A percentile compares a stretch with the other conserved stretches of the same genome.
Conservation (phyloP, 2,329 filamentous ascomycete genomes). For the Fusarium incarnatum region DNA sequence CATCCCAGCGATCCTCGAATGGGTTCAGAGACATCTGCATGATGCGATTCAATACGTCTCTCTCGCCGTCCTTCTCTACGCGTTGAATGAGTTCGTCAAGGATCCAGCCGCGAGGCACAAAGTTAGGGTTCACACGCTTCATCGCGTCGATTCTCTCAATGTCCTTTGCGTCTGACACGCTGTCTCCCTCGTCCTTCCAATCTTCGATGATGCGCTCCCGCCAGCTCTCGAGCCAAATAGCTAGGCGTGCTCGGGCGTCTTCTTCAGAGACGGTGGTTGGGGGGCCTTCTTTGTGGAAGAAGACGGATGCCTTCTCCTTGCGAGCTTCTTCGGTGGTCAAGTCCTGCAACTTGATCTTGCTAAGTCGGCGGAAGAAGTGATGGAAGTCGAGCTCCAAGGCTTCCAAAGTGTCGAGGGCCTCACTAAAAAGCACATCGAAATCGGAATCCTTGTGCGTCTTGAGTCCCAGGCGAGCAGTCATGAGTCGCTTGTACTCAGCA, state of each 20-base stretch:
- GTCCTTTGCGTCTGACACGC: constrained; percentile 60
- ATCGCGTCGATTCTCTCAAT: constrained; percentile 75
- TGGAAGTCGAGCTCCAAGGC: constrained; percentile 90
- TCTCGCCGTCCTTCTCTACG: constrained; percentile 85
- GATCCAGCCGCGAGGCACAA: constrained; percentile 90
- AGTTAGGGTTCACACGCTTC: constrained; percentile 92
- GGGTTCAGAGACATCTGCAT: constrained; percentile 88
- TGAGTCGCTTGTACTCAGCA: constrained; percentile 87
- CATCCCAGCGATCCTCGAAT: constrained; percentile 82
- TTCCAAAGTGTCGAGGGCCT: constrained; percentile 84
- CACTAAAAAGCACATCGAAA: constrained; percentile 84
- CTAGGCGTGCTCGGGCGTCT: constrained; percentile 74
- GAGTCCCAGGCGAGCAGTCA: constrained; percentile 83
- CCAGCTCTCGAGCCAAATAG: constrained; percentile 86
- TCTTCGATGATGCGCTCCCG: constrained; percentile 77
- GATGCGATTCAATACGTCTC: constrained; percentile 79
- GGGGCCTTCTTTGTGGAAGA: constrained; percentile 83
- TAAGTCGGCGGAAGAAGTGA: constrained; percentile 88
- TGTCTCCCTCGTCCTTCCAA: constrained; percentile 68
- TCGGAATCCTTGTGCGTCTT: constrained; percentile 76
- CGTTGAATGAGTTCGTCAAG: constrained; percentile 91
- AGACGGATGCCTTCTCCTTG: constrained; percentile 72
- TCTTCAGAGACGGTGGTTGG: constrained; percentile 69
- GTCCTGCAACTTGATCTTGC: constrained; percentile 69
- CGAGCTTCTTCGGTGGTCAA: constrained; percentile 73